A percentile compares a stretch with the other conserved stretches of the same genome.
These are phyloP conservation scores for Blepharisma japonicum DNA, from an alignment of 73 alveolate species.

Conservation along the genomic window DNA sequence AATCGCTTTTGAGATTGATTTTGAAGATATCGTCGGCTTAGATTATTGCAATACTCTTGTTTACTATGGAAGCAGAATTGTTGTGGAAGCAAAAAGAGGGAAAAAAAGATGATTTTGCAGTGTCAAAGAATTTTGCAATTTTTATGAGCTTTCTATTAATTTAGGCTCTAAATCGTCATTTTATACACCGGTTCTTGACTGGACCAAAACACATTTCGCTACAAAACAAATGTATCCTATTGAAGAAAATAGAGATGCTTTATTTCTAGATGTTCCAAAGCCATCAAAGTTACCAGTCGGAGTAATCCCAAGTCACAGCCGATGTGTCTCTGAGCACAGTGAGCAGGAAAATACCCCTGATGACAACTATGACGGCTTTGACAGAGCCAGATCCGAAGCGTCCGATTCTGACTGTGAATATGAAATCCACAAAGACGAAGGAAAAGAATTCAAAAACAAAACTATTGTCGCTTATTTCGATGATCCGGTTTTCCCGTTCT, in stretches of 20 bases:
- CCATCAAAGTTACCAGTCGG: too few species aligned
- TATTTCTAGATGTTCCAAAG: too few species aligned
- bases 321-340: too few species aligned
- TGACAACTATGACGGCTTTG: too few species aligned
- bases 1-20: neutral
- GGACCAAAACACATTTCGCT: neutral
- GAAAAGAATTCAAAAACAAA: neutral
- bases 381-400: too few species aligned
- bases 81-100: constrained; percentile 3
- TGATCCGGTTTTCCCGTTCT: constrained; percentile 29
- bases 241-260: too few species aligned
- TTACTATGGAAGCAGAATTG: constrained; percentile 18
- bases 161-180: neutral
- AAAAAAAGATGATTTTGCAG: constrained; percentile 8
- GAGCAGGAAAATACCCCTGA: too few species aligned
- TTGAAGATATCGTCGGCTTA: constrained; percentile 11
- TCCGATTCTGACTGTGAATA: too few species aligned
- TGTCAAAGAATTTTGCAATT: constrained; percentile 9
- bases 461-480: constrained; percentile 34
- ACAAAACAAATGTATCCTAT: constrained; percentile 1
- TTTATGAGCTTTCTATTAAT: neutral
- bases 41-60: constrained; percentile 21
- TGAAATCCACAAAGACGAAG: too few species aligned
- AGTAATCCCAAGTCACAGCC: too few species aligned
- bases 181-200: neutral